Base-by-base conservation (phyloP, 805 yeast species). In the Saturnispora galanensis region DNA sequence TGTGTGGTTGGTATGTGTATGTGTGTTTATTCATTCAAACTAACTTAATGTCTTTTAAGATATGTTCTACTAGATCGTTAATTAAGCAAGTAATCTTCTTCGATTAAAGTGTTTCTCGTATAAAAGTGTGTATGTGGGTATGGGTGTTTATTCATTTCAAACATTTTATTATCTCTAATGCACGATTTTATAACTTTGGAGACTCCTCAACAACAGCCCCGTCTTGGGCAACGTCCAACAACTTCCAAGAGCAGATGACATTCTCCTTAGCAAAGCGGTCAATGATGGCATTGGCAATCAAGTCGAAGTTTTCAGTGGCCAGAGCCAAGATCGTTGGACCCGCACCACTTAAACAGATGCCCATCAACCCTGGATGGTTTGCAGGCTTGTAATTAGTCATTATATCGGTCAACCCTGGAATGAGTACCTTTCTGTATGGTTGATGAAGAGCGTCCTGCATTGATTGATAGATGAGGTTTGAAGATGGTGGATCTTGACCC, bases 401-500 rank as follows among this genome's bases (percentile, higher is more conserved):
- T 40, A 93, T 86, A 50, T 85, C 87, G 10, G 82, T 71, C 45
- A 93, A 73, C 0, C 97, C 98, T 4, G 98, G 98, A 47, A 93
- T 86, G 54, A 90, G 73, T 11, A 81, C 79, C 58, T 88, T 80
- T 59, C 98, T 77, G 73, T 90, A 93, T n/a, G 97, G 96, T 64
- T 93, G 98, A 66, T 93, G 98, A 34, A 93, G 76, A 58, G 83
- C 81, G 64, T 93, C 98, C 67, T 87, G 95, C 97, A 93, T 93
- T 13, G 97, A 86, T 49, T 90, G 83, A 64, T 84, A 88, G 53
- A 93, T 88, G 52, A 89, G 70, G 47, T 79, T 79, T 29, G 94
- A 75, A 58, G 84, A 79, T 35, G 95, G 96, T 17, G 87, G 83
- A 10, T 78, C 77, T 17, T 51, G 42, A n/a, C 95, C 83, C 57